Conservation (phyloP, 2,329 filamentous ascomycete genomes). For the Aureobasidium zeae region DNA sequence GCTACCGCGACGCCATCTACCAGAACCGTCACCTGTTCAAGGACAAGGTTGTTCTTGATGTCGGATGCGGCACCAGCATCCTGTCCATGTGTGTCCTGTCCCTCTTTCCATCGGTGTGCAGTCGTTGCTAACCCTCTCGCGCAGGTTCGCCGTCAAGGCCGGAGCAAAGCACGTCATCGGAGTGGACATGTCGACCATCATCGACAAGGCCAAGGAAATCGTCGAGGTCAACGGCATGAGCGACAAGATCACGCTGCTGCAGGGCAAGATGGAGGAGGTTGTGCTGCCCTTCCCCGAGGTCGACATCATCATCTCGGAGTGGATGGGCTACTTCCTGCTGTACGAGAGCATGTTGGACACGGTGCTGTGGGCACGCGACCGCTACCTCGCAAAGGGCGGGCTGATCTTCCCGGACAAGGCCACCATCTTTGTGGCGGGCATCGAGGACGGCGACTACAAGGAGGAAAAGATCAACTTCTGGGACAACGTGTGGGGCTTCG, state of each 20-base stretch:
- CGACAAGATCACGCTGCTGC: conserved; percentile 92
- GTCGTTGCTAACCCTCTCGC: conserved; percentile 9
- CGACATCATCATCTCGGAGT: conserved; percentile 99
- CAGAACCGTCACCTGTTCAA: conserved; percentile 93
- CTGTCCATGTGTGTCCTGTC: conserved; percentile 74
- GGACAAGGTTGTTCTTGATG: conserved; percentile 89
- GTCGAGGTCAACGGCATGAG: conserved; percentile 84
- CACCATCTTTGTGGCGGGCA: conserved; percentile 91
- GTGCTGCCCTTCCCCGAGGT: conserved; percentile 87
- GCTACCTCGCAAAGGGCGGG: conserved; percentile 66
- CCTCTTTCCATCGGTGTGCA: background rate
- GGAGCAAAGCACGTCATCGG: conserved; percentile 98
- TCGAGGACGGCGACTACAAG: conserved; percentile 99
- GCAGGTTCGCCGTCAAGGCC: conserved; percentile 90
- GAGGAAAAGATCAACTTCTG: conserved; percentile 99
- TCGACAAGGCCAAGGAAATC: conserved; percentile 95
- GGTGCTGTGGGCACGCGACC: conserved; percentile 90
- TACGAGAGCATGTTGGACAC: conserved; percentile 99
- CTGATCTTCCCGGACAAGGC: conserved; percentile 99
- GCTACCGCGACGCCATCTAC: conserved; percentile 94
- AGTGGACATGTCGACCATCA: conserved; percentile 99
- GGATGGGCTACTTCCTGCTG: conserved; percentile 99
- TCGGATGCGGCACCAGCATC: conserved; percentile 94
- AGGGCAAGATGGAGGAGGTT: conserved; percentile 99
- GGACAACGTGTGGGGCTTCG: conserved; percentile 98